These are phyloP conservation scores for Aspergillus sp. DNA, from an alignment of 2,329 filamentous ascomycete species.

Conservation along the genomic window DNA sequence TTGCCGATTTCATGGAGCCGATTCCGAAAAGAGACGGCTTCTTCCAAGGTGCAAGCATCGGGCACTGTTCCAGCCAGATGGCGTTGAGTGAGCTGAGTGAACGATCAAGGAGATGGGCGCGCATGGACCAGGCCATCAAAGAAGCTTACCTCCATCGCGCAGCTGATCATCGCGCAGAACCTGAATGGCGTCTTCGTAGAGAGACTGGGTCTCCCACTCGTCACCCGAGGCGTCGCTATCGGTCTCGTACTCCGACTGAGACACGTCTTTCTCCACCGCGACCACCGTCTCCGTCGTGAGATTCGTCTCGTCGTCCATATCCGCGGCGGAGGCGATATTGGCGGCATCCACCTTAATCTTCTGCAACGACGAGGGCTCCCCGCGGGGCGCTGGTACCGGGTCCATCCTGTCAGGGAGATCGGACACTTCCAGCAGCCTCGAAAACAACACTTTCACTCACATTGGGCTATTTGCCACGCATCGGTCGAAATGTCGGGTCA, in stretches of 20 bases:
- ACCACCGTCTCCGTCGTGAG: slow-evolving; percentile 25
- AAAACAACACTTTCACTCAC: slow-evolving; percentile 27
- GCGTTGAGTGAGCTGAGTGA: neutral
- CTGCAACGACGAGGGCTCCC: slow-evolving; percentile 35
- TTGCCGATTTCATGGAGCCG: slow-evolving; percentile 76
- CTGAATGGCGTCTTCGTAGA: slow-evolving; percentile 64
- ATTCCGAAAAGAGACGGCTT: slow-evolving; percentile 67
- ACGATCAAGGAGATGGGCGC: neutral
- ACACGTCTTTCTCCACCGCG: slow-evolving; percentile 32
- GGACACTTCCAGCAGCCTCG: slow-evolving; percentile 33
- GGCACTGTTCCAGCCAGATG: slow-evolving; percentile 33
- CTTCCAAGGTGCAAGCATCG: slow-evolving; percentile 64
- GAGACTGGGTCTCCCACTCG: slow-evolving; percentile 63
- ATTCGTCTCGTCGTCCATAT: slow-evolving; percentile 18
- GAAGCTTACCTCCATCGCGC: slow-evolving; percentile 46
- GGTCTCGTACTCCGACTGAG: slow-evolving; percentile 34
- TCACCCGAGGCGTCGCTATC: slow-evolving; percentile 38
- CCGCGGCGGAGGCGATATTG: slow-evolving; percentile 25
- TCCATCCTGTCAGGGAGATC: slow-evolving; percentile 39
- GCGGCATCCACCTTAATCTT: slow-evolving; percentile 37
- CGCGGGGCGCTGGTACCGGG: slow-evolving; percentile 35
- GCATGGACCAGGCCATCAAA: slow-evolving; percentile 16
- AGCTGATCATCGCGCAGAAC: slow-evolving; percentile 56
- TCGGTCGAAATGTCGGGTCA: slow-evolving; percentile 21
- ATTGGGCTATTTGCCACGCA: slow-evolving; percentile 31